Conservation (phyloP, 345 rosid genomes). For the Pistacia integerrima region DNA sequence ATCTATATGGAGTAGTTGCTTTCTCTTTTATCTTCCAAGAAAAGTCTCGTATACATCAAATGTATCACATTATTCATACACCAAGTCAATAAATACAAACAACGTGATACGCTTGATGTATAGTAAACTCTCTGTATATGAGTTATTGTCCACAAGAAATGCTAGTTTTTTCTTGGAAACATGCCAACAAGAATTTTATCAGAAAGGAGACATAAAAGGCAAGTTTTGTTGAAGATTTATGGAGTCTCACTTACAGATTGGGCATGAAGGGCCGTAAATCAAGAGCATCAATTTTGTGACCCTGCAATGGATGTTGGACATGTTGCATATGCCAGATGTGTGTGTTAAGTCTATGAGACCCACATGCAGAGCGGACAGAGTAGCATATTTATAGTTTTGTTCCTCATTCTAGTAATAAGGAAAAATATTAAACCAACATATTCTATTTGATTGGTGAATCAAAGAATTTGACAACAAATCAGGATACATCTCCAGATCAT, state of each 20-base stretch:
- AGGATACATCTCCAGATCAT: conserved; percentile 1
- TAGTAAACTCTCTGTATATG: no score
- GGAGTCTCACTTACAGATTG: neutral
- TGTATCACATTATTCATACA: no score
- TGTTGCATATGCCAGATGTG: conserved; percentile 11
- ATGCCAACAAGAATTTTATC: neutral
- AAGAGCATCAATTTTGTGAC: neutral
- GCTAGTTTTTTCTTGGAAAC: conserved; percentile 9
- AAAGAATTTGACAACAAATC: conserved; percentile 7
- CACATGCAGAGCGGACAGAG: conserved; percentile 9
- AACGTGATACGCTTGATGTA: no score
- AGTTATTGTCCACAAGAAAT: neutral
- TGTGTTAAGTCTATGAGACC: neutral
- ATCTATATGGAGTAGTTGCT: no score
- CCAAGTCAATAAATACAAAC: no score
- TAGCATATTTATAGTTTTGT: conserved; percentile 1
- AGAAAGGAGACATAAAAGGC: neutral
- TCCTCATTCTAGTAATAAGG: neutral
- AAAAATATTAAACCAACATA: neutral
- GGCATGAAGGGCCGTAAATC: neutral
- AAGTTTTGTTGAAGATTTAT: neutral
- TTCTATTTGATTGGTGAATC: conserved; percentile 14
- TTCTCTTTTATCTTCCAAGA: no score
- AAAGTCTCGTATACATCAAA: no score
- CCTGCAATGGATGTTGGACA: conserved; percentile 3